Evolutionary conservation across 345 rosid species (phyloP), one percentile per base, ranked within the genome.

Genomic region (Populus tremula): DNA sequence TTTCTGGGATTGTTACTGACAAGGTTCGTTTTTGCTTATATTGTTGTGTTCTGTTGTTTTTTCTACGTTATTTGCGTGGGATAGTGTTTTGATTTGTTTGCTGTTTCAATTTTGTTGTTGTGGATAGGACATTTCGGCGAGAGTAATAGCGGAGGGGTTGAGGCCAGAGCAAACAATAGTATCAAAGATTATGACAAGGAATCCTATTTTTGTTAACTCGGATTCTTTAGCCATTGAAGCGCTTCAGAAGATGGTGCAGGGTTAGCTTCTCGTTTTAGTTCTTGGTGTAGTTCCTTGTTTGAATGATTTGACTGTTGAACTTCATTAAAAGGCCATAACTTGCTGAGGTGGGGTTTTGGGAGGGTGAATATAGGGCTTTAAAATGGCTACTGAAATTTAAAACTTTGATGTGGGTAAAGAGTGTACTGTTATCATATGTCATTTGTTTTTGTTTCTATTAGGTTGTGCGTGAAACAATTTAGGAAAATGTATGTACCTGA

Each of bases 221-320:
- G 99, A 91, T 84, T 81, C 99, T 0, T 85, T 92, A 76, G 99
- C 99, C 27, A 87, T 92, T 8, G 99, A 92, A 69, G 99, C 99
- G 21, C 97, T 96, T 77, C 98, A 94, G 83, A 94, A 91, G 85
- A 96, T 96, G 99, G 91, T 94, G 63, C 98, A 91, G 82, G 99
- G 97, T 89, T 75, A 73, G 87, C 78, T 62, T 77, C 50, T 68
- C 29, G 6, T 67, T 35, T 49, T 41, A 49, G 36, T 35, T 17
- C 27, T 14, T 68, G 14, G 16, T 76, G 61, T 67, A 33, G 11
- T 56, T 71, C 38, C 18, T 14, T 59, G 29, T 9, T 9, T 59
- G 64, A 59, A 9, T n/a, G 63, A 59, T 59, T n/a, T n/a, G 13
- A n/a, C 64, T 59, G 25, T 4, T 59, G 29, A 59, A 59, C 14